phyloP scores from a whole-genome alignment of 139 green algal species.

The Closterium sp. region DNA sequence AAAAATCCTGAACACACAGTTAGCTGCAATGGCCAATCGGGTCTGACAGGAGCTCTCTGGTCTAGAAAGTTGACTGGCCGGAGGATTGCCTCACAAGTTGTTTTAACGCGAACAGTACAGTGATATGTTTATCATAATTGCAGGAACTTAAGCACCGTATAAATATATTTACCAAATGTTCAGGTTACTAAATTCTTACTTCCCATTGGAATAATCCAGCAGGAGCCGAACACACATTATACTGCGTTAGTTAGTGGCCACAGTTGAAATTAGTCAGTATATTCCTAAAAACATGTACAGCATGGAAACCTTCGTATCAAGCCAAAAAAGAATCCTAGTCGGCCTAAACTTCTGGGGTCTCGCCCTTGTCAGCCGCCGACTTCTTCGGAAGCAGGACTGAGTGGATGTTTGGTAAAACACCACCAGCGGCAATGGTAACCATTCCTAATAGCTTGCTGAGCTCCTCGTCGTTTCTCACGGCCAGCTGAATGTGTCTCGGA shows the following conservation, averaged over 20 bases:
- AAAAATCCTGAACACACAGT: too few species aligned
- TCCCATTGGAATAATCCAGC: neutral
- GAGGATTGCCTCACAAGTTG: too few species aligned
- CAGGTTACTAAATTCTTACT: too few species aligned
- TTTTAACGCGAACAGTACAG: too few species aligned
- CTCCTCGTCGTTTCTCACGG: conserved; percentile 93
- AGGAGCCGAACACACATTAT: neutral
- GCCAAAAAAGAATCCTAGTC: neutral
- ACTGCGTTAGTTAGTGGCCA: neutral
- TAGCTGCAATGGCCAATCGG: too few species aligned
- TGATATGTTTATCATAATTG: too few species aligned
- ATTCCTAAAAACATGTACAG: neutral
- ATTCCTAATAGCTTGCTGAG: conserved; percentile 81
- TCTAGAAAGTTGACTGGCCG: too few species aligned
- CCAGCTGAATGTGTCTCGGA: conserved; percentile 82
- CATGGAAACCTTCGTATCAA: neutral
- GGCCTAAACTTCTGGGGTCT: neutral
- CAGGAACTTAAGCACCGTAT: too few species aligned
- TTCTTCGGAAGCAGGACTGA: conserved; percentile 81
- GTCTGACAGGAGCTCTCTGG: too few species aligned
- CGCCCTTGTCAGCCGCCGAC: neutral
- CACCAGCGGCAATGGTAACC: conserved; percentile 74
- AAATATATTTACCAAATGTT: too few species aligned
- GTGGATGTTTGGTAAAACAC: conserved; percentile 84
- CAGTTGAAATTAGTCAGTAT: neutral